Conservation (phyloP, 1,284 basidiomycete species). For the Thecaphora thlaspeos region DNA sequence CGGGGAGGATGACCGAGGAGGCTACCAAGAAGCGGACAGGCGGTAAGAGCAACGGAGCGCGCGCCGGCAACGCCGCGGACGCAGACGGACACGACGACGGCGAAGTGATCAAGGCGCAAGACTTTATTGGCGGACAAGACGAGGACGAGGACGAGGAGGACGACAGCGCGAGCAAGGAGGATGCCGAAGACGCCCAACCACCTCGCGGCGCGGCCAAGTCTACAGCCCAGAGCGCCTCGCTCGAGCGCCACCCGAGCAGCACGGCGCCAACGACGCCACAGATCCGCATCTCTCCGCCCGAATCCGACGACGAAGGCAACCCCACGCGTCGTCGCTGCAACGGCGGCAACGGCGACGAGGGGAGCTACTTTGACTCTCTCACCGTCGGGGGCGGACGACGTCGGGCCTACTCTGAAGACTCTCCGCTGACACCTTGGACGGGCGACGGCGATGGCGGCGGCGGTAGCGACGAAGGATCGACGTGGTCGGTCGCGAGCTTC, state of each 20-base stretch:
- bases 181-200: too few species aligned
- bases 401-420: neutral
- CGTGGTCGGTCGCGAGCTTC: neutral
- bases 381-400: too few species aligned
- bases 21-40: neutral
- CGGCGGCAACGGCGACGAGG: neutral
- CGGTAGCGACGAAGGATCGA: neutral
- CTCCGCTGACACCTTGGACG: neutral
- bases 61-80: too few species aligned
- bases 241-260: slow-evolving; percentile 1
- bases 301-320: neutral
- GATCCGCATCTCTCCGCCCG: neutral
- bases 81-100: neutral
- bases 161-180: neutral
- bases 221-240: neutral
- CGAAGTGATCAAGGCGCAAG: neutral
- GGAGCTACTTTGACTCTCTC: slow-evolving; percentile 6
- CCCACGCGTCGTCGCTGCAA: too few species aligned
- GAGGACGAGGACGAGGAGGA: neutral
- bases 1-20: neutral
- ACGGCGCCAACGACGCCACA: neutral
- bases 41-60: neutral
- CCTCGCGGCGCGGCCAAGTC: too few species aligned
- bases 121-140: neutral
- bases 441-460: neutral